phyloP scores from a whole-genome alignment of 1,284 basidiomycete species.

The Heterobasidion irregulare region DNA sequence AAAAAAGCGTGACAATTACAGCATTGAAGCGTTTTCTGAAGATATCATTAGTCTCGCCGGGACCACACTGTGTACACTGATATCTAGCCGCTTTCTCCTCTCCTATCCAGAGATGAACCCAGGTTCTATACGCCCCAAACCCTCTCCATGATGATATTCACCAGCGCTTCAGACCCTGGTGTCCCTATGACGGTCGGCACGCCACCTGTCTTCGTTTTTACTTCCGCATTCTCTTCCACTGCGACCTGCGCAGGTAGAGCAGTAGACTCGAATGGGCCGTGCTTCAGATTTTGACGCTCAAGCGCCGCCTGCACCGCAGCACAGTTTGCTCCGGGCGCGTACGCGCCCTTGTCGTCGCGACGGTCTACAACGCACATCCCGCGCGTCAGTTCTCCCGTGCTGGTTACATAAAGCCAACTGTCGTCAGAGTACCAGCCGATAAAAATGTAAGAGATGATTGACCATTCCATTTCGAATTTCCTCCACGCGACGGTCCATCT shows the following conservation, averaged over 20 bases:
- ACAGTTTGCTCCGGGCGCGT: slow-evolving; percentile 55
- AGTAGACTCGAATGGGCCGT: slow-evolving; percentile 37
- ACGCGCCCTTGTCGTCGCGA: slow-evolving; percentile 48
- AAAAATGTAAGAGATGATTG: slow-evolving; percentile 5
- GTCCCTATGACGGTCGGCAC: slow-evolving; percentile 48
- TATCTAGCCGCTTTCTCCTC: no score
- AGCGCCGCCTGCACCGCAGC: slow-evolving; percentile 49
- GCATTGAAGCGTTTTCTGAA: no score
- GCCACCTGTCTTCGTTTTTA: slow-evolving; percentile 21
- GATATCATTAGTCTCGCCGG: no score
- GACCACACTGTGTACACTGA: no score
- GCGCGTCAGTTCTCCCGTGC: slow-evolving; percentile 48
- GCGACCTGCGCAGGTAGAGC: slow-evolving; percentile 46
- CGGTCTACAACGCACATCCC: slow-evolving; percentile 73
- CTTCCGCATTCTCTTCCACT: slow-evolving; percentile 25
- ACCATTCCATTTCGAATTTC: slow-evolving; percentile 66
- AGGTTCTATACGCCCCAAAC: slow-evolving; percentile 42
- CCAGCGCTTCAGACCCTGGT: slow-evolving; percentile 43
- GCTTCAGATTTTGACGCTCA: slow-evolving; percentile 25
- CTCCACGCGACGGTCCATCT: slow-evolving; percentile 50
- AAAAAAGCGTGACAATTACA: no score
- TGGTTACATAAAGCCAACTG: slow-evolving; percentile 10
- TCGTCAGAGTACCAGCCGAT: not conserved
- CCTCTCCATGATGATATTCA: slow-evolving; percentile 39
- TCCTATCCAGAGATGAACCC: no score